Evolutionary conservation across 495 filamentous ascomycete species (phyloP).

Genomic region (Aspergillus ostianus): DNA sequence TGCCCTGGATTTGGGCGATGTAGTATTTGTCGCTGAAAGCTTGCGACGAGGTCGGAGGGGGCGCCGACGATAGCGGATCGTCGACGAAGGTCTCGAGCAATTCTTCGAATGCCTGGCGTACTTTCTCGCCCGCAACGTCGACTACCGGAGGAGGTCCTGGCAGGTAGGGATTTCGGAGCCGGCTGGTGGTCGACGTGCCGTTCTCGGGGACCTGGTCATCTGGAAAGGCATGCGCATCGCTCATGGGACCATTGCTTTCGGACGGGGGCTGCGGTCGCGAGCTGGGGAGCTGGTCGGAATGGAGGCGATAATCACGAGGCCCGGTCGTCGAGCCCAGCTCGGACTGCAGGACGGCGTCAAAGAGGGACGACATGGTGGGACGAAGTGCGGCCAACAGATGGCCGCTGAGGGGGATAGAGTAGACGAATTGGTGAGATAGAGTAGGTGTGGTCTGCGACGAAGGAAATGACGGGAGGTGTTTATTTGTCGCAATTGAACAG

Average conservation of each 20-base stretch:
- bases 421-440: background rate
- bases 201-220: slow-evolving; percentile 62
- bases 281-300: slow-evolving; percentile 44
- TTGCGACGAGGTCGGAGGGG: slow-evolving; percentile 66
- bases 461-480: background rate
- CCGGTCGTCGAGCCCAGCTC: slow-evolving; percentile 44
- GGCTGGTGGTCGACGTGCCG: slow-evolving; percentile 52
- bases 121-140: slow-evolving; percentile 80
- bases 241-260: slow-evolving; percentile 55
- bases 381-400: slow-evolving; percentile 23
- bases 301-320: slow-evolving; percentile 33
- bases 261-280: slow-evolving; percentile 45
- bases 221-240: slow-evolving; percentile 51
- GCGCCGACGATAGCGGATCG: slow-evolving; percentile 68
- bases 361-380: slow-evolving; percentile 50
- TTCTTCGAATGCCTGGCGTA: slow-evolving; percentile 80
- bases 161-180: slow-evolving; percentile 59
- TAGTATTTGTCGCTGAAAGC: slow-evolving; percentile 89
- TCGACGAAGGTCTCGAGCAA: slow-evolving; percentile 87
- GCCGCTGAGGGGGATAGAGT: slow-evolving; percentile 15
- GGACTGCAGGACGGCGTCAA: slow-evolving; percentile 52
- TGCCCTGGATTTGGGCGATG: slow-evolving; percentile 89
- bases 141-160: slow-evolving; percentile 76
- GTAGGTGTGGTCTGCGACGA: no score
- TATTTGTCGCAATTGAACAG: background rate